phyloP scores from a whole-genome alignment of 177 flowering plant genomes.

The Tripterygium wilfordii region DNA sequence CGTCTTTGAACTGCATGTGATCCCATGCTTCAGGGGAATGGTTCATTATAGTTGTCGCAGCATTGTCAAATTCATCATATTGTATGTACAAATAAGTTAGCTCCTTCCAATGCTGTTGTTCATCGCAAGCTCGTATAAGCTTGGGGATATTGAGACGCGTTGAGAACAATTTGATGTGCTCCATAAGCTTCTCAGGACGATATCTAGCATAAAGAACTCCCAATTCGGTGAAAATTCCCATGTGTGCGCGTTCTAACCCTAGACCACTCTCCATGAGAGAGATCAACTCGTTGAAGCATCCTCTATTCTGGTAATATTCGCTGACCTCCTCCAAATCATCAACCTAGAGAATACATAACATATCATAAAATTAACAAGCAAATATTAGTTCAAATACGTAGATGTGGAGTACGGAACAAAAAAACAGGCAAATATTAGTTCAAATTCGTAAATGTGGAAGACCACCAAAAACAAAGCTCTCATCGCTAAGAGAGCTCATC shows the following conservation, averaged over 20 bases:
- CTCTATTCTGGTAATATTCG: constrained; percentile 91
- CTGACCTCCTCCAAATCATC: constrained; percentile 99
- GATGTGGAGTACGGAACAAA: too few species aligned
- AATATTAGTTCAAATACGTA: constrained; percentile 98
- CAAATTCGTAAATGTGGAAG: too few species aligned
- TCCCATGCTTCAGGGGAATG: constrained; percentile 99
- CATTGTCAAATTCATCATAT: constrained; percentile 98
- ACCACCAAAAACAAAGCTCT: too few species aligned
- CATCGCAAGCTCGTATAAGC: constrained; percentile 95
- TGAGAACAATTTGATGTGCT: constrained; percentile 90
- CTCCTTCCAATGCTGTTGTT: constrained; percentile 97
- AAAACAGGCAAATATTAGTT: too few species aligned
- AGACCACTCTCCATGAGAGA: constrained; percentile 98
- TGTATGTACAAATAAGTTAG: constrained; percentile 87
- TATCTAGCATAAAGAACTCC: constrained; percentile 98
- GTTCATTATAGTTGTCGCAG: constrained; percentile 95
- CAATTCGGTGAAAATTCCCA: constrained; percentile 98
- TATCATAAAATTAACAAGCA: constrained; percentile 2
- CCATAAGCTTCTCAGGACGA: constrained; percentile 97
- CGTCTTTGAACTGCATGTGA: constrained; percentile 99
- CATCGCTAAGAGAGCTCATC: too few species aligned
- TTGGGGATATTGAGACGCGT: constrained; percentile 95
- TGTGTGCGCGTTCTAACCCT: constrained; percentile 97
- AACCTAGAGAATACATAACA: constrained; percentile 46
- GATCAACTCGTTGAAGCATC: constrained; percentile 90